A percentile compares a stretch with the other conserved stretches of the same genome.
phyloP scores from a whole-genome alignment of 495 filamentous ascomycete genomes.

The Penicillium manginii region DNA sequence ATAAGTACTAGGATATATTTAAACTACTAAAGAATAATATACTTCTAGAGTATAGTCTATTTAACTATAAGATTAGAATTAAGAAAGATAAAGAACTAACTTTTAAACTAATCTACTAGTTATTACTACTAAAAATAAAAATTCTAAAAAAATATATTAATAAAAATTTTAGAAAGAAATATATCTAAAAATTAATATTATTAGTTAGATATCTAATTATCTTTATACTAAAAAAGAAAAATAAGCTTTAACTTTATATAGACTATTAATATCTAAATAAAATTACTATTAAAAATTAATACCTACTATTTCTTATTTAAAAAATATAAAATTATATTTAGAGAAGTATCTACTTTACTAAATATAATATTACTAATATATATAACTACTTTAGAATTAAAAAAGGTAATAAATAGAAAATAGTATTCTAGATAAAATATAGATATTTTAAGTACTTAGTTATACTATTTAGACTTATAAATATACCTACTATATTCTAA shows the following conservation, averaged over 20 bases:
- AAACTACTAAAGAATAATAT: neutral
- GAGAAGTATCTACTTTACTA: conserved; percentile 24
- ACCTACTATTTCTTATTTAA: conserved; percentile 19
- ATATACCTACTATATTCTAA: conserved; percentile 29
- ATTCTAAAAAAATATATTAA: conserved; percentile 21
- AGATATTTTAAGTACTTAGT: conserved; percentile 29
- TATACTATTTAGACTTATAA: conserved; percentile 21
- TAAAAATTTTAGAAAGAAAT: conserved; percentile 19
- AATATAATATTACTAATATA: conserved; percentile 22
- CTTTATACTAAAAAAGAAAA: conserved; percentile 29
- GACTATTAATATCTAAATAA: conserved; percentile 27
- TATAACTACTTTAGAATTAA: conserved; percentile 13
- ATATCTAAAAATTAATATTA: conserved; percentile 16
- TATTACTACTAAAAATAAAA: neutral
- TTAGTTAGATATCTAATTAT: conserved; percentile 15
- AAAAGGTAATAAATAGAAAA: conserved; percentile 34
- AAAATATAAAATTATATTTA: conserved; percentile 18
- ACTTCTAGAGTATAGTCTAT: conserved; percentile 4
- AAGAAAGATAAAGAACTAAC: neutral
- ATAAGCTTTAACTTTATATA: conserved; percentile 16
- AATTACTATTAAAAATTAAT: conserved; percentile 23
- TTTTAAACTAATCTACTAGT: neutral
- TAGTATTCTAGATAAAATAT: conserved; percentile 34
- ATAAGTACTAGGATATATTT: conserved; percentile 6
- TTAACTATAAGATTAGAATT: neutral